Evolutionary conservation across 306 rosid species (phyloP), one percentile per base, ranked within the genome.

Genomic region (Rubus idaeus): DNA sequence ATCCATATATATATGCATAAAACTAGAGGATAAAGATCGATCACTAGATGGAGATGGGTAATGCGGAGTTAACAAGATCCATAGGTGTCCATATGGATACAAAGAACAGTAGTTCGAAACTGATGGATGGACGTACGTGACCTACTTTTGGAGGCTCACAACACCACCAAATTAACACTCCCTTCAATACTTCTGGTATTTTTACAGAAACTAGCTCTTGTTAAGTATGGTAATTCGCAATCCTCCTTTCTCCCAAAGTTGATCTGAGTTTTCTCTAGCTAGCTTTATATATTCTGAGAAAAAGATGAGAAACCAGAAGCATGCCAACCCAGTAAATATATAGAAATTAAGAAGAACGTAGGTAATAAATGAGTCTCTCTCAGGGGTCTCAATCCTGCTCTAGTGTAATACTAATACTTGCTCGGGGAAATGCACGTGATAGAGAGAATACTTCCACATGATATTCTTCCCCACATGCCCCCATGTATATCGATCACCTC

Each of bases 351-450:
- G 39, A 63, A 35, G 12, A 50, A 30, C 35, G 35, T 30, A 21
- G 21, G 61, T 37, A 74, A 73, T 77, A 55, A 68, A 66, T 73
- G 80, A 40, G 45, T 49, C 80, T 62, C 56, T 52, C 75, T 30
- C 72, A 76, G 68, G 71, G 72, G 86, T 88, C 83, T 66, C 82
- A 72, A 74, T 88, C 88, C 45, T 68, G 42, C 62, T 17, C 73
- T 42, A 12, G 57, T 84, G 92, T 79, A 78, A 57, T 74, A 72
- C n/a, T 75, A 80, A 74, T 46, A n/a, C 11, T 74, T 23, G 56
- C 42, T 35, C 9, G 69, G 26, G 55, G 62, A 77, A 78, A 8
- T 70, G 84, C 90, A 82, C 85, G 88, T 91, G 90, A 73, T 18
- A 13, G 75, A 83, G 82, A 52, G 79, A 8, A 78, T 68, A 68